Percentiles rank a stretch among this genome's conserved stretches.
phyloP scores from a whole-genome alignment of 108 stramenopile genomes.

The Cyclotella cryptica region DNA sequence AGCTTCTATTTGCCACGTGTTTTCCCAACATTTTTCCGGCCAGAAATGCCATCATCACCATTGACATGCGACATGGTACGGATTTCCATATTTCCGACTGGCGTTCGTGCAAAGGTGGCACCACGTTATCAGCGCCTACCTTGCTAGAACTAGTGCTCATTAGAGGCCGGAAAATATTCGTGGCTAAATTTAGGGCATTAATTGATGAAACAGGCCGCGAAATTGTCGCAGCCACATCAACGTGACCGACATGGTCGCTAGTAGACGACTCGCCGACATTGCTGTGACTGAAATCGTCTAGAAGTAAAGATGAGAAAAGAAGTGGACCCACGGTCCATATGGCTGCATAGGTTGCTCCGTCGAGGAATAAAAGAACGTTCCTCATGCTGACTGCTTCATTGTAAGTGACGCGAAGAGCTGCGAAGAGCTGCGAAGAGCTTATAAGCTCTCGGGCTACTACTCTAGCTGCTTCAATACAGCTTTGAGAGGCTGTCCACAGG shows the following conservation, averaged over 20 bases:
- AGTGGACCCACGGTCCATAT: slow-evolving; percentile 31
- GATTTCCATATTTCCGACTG: slow-evolving; percentile 12
- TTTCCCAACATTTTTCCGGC: slow-evolving; percentile 14
- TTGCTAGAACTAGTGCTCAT: not conserved
- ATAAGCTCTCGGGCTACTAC: no score
- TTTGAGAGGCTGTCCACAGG: no score
- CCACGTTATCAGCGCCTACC: not conserved
- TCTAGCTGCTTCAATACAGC: no score
- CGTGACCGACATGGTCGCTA: not conserved
- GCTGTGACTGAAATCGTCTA: not conserved
- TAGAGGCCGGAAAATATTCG: slow-evolving; percentile 9
- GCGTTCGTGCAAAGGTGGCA: not conserved
- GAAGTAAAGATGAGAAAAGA: slow-evolving; percentile 16
- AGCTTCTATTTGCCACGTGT: not conserved
- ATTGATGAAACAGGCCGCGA: slow-evolving; percentile 19
- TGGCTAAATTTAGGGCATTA: slow-evolving; percentile 17
- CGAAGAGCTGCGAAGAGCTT: not conserved
- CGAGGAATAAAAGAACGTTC: slow-evolving; percentile 24
- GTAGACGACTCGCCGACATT: not conserved
- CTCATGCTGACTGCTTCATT: slow-evolving; percentile 2
- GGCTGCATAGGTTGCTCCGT: slow-evolving; percentile 38
- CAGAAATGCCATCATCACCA: slow-evolving; percentile 17
- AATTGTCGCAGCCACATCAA: not conserved
- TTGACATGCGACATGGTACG: slow-evolving; percentile 8
- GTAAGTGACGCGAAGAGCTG: no score